Evolutionary conservation across 352 stramenopile genomes (phyloP).

Genomic region (Pythium coloratum): DNA sequence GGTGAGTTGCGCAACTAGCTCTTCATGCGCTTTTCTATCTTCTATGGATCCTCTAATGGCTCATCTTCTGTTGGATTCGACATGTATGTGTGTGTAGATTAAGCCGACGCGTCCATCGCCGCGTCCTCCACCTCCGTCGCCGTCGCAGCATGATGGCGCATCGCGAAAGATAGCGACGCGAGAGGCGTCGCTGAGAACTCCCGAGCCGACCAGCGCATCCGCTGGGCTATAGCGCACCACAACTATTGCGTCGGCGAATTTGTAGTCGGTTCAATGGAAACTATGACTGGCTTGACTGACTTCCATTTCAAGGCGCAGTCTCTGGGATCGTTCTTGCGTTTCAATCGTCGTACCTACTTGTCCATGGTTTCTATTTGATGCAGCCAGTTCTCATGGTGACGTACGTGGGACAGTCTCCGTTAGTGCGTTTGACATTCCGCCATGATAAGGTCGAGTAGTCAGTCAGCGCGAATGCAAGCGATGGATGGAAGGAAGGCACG

Average conservation of each 20-base stretch:
- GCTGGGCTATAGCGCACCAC: neutral
- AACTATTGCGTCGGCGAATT: neutral
- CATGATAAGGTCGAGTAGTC: neutral
- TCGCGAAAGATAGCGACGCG: conserved; percentile 11
- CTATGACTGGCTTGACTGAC: neutral
- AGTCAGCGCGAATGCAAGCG: conserved; percentile 1
- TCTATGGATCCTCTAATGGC: conserved; percentile 11
- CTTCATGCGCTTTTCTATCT: conserved; percentile 19
- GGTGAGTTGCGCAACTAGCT: conserved; percentile 7
- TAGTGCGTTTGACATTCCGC: conserved; percentile 1
- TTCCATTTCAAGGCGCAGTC: neutral
- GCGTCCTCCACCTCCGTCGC: conserved; percentile 11
- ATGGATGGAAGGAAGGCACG: neutral
- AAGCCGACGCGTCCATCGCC: conserved; percentile 28
- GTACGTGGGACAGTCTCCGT: neutral
- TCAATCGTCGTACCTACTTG: neutral
- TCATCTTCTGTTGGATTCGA: neutral
- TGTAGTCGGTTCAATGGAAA: conserved; percentile 7
- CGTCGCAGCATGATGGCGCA: conserved; percentile 12
- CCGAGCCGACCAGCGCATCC: conserved; percentile 21
- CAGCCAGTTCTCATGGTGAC: conserved; percentile 5
- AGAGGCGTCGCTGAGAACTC: conserved; percentile 25
- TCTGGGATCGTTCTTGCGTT: neutral
- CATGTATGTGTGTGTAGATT: conserved; percentile 13
- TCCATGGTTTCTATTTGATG: neutral